phyloP scores from a whole-genome alignment of 495 filamentous ascomycete species.

The Penicillium riverlandense region DNA sequence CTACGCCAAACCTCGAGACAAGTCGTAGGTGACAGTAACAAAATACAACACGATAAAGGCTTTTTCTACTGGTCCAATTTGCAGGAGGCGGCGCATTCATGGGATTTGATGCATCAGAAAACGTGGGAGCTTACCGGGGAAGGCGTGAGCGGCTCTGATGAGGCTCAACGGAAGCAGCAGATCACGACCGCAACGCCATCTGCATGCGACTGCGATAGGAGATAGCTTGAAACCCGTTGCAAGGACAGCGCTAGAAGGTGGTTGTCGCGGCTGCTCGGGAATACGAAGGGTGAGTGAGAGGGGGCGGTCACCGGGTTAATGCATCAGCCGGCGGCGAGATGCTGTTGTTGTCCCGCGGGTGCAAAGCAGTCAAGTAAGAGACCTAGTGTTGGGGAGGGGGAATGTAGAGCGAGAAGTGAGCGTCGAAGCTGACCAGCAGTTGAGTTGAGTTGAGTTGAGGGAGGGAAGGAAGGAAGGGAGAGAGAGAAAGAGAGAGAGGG shows the following conservation, averaged over 20 bases:
- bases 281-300: background rate
- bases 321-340: no score
- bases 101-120: no score
- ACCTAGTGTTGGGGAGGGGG: background rate
- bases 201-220: background rate
- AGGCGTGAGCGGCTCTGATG: background rate
- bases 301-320: no score
- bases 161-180: background rate
- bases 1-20: no score
- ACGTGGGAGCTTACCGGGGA: no score
- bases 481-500: background rate
- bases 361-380: background rate
- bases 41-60: no score
- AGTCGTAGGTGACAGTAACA: no score
- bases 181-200: background rate
- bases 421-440: background rate
- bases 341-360: no score
- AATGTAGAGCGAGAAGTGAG: background rate
- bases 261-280: background rate
- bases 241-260: no score
- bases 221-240: no score
- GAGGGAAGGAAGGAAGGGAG: background rate
- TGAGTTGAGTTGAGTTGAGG: background rate
- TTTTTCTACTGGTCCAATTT: no score
- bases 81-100: no score